phyloP scores from a whole-genome alignment of 208 protist genomes.

The Borovskyia barvae region DNA sequence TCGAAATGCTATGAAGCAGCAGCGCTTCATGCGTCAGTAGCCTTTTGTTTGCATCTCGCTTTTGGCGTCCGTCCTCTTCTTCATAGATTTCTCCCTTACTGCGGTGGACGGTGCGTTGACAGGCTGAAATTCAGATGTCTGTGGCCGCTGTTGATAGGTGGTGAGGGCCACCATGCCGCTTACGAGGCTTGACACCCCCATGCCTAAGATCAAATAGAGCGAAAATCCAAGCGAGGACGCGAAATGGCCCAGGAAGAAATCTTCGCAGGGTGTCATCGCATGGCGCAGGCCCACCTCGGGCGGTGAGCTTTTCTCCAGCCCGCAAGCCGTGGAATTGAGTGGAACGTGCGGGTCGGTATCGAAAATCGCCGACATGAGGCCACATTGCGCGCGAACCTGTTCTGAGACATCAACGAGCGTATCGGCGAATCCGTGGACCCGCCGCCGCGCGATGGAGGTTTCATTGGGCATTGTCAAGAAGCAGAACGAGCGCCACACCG shows the following conservation, averaged over 20 bases:
- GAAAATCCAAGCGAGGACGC: conserved; percentile 15
- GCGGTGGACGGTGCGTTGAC: neutral
- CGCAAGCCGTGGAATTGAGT: neutral
- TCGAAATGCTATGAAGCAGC: too few species aligned
- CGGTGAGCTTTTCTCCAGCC: neutral
- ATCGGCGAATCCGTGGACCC: neutral
- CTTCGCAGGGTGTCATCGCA: conserved; percentile 3
- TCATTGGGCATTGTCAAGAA: conserved; percentile 21
- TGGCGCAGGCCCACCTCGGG: neutral
- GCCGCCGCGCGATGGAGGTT: conserved; percentile 3
- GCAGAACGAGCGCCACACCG: conserved; percentile 20
- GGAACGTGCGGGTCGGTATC: neutral
- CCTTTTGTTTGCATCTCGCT: too few species aligned
- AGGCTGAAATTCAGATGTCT: conserved; percentile 5
- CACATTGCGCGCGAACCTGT: conserved; percentile 6
- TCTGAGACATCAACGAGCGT: conserved; percentile 1
- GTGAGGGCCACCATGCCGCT: conserved; percentile 8
- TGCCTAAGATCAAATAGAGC: conserved; percentile 12
- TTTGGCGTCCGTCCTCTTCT: neutral
- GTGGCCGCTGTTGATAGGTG: conserved; percentile 6
- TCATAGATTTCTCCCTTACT: neutral
- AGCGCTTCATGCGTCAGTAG: too few species aligned
- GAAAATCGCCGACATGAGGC: neutral
- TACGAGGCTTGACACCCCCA: conserved; percentile 22
- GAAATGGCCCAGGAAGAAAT: conserved; percentile 24